Conservation (phyloP, 192 early-diverging fungal species). For the Lunasporangiospora selenospora region DNA sequence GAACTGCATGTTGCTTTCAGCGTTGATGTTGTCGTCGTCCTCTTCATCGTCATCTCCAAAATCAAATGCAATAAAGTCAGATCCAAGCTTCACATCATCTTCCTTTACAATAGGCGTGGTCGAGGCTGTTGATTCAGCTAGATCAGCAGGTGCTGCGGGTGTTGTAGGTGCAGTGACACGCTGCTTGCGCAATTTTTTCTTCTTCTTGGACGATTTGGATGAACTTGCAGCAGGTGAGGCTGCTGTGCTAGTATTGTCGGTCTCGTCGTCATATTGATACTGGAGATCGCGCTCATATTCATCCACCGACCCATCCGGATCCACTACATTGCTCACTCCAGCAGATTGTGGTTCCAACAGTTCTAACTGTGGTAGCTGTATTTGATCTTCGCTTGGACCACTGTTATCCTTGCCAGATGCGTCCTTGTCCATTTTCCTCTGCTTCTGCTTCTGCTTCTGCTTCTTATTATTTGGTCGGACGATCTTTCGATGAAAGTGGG, state of each 20-base stretch:
- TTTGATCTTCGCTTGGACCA: not conserved
- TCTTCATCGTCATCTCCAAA: not conserved
- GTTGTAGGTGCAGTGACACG: too few relatives aligned
- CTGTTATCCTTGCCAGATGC: not conserved
- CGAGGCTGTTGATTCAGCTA: too few relatives aligned
- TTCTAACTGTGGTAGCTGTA: not conserved
- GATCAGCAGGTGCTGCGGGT: too few relatives aligned
- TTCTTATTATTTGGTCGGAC: not conserved
- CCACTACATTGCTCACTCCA: not conserved
- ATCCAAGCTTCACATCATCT: conserved; percentile 19
- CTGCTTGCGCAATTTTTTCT: too few relatives aligned
- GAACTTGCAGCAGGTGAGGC: not conserved
- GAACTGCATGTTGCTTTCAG: conserved; percentile 1
- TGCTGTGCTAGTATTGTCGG: not conserved
- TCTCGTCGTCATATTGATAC: not conserved
- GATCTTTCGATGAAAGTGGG: not conserved
- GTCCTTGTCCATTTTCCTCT: not conserved
- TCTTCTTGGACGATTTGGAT: not conserved
- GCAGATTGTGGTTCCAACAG: not conserved
- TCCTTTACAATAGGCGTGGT: not conserved
- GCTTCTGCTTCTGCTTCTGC: not conserved
- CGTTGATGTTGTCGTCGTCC: not conserved
- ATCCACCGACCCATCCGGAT: not conserved
- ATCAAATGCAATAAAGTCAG: conserved; percentile 32
- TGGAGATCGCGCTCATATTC: not conserved